These are phyloP conservation scores for Pholiota microspora DNA, from an alignment of 768 basidiomycete species.

Conservation along the genomic window DNA sequence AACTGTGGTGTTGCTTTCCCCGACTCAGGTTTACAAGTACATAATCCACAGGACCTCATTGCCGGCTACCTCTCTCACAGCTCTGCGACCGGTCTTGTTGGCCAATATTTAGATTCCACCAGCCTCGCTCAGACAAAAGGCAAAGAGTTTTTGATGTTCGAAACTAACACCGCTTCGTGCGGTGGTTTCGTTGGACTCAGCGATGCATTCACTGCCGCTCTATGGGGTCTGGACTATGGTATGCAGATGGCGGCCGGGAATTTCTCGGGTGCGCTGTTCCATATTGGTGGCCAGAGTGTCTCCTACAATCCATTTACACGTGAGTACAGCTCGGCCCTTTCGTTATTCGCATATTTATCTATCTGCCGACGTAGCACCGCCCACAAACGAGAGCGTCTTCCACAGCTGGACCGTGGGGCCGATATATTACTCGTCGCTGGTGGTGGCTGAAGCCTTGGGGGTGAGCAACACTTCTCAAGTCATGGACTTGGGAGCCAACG, in stretches of 20 bases:
- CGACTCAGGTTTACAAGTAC: slow-evolving; percentile 28
- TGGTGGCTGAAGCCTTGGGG: slow-evolving; percentile 69
- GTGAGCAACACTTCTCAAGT: slow-evolving; percentile 61
- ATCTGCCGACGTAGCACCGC: slow-evolving; percentile 37
- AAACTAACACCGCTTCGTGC: slow-evolving; percentile 70
- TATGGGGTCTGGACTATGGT: slow-evolving; percentile 65
- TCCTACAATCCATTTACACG: slow-evolving; percentile 52
- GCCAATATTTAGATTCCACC: slow-evolving; percentile 51
- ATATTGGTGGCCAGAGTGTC: slow-evolving; percentile 63
- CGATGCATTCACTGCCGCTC: slow-evolving; percentile 59
- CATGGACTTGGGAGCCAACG: slow-evolving; percentile 58
- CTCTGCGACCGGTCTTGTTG: slow-evolving; percentile 46
- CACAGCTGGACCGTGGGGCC: slow-evolving; percentile 77
- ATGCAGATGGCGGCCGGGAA: slow-evolving; percentile 57
- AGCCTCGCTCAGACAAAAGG: slow-evolving; percentile 37
- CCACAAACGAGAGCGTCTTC: slow-evolving; percentile 55
- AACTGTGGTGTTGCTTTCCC: slow-evolving; percentile 58
- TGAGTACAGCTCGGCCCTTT: slow-evolving; percentile 28
- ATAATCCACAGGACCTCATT: slow-evolving; percentile 48
- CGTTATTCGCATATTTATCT: too few species aligned
- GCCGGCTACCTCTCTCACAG: slow-evolving; percentile 63
- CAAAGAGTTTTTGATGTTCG: slow-evolving; percentile 61
- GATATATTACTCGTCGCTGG: slow-evolving; percentile 71
- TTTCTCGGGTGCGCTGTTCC: slow-evolving; percentile 47
- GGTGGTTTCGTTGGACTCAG: slow-evolving; percentile 66